Evolutionary conservation across 2,329 filamentous ascomycete genomes (phyloP), one percentile per base, ranked within the genome.

Genomic region (Beauveria scarabaeidicola): DNA sequence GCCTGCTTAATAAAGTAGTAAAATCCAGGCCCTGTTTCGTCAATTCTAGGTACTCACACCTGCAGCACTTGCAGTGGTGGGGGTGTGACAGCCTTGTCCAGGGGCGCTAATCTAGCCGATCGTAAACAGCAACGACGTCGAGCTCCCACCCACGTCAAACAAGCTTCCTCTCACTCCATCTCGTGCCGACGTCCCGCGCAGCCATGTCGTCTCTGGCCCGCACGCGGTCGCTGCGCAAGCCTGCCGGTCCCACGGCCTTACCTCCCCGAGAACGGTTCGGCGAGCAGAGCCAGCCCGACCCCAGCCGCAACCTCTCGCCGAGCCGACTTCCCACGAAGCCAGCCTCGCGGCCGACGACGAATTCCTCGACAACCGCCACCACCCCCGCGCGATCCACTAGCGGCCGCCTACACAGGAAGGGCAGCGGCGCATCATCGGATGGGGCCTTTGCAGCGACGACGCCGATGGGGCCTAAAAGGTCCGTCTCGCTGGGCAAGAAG

Each of bases 321-420:
- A 82, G 76, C 66, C 75, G 79, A 43, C 70, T 82, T 36, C 79
- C 79, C 43, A 68, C 78, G 64, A 81, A 79, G 66, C 77, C 77
- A 2, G 23, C 55, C 11, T 21, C 69, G 47, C 71, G 72, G 11
- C 63, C 69, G 8, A 65, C 65, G 23, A 54, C 65, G 40, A 54
- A 36, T 59, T 61, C 56, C 40, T 38, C 60, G 2, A 68, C 71
- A 25, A 69, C 74, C 44, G 69, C 70, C 21, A 64, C 69, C 43
- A 72, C 73, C 60, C 62, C 53, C 29, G 29, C 60, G 3, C 50
- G 56, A 19, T 46, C 65, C 7, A 52, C 44, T 13, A 61, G 62
- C 21, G 51, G 65, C 5, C 56, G 62, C 8, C 64, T 32, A 3
- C 43, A 46, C n/a, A 50, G 54, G 3, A 44, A 56, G 13, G 56